Evolutionary conservation across 768 basidiomycete species (phyloP).

Genomic region (Pholiota conissans): DNA sequence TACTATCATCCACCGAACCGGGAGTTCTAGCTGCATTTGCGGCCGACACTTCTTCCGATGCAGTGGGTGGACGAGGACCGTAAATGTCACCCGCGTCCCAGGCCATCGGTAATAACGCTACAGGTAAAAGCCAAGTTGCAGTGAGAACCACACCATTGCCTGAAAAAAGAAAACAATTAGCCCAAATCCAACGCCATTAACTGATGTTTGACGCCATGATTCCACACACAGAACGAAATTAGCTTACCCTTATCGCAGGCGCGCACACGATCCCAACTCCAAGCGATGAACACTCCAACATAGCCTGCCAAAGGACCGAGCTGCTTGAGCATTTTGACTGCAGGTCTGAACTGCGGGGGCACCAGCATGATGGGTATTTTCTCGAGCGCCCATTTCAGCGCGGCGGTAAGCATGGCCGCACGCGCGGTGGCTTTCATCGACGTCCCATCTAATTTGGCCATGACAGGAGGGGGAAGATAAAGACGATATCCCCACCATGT

Average conservation of each 20-base stretch:
- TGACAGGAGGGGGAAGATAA: conserved; percentile 75
- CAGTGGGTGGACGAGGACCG: conserved; percentile 28
- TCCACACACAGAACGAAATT: conserved; percentile 7
- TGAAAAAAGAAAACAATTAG: conserved; percentile 24
- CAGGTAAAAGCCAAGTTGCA: conserved; percentile 81
- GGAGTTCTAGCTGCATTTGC: neutral
- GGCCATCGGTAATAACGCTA: conserved; percentile 71
- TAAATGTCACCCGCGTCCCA: conserved; percentile 59
- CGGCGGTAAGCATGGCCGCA: conserved; percentile 72
- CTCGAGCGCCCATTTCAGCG: conserved; percentile 70
- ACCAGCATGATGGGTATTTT: conserved; percentile 60
- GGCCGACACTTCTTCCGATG: conserved; percentile 19
- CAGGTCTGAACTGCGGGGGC: conserved; percentile 59
- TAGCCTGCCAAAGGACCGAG: conserved; percentile 69
- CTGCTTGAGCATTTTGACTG: conserved; percentile 57
- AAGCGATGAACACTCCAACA: conserved; percentile 74
- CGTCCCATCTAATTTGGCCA: conserved; percentile 60
- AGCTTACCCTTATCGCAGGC: conserved; percentile 62
- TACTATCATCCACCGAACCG: neutral
- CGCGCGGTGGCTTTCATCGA: conserved; percentile 71
- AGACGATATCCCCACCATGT: conserved; percentile 84
- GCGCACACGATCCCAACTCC: conserved; percentile 73
- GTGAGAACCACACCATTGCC: conserved; percentile 80
- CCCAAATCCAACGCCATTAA: neutral
- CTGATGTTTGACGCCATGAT: neutral